Conservation (phyloP, 176 grass and related monocot genomes). For the bread wheat (Triticum aestivum) region DNA sequence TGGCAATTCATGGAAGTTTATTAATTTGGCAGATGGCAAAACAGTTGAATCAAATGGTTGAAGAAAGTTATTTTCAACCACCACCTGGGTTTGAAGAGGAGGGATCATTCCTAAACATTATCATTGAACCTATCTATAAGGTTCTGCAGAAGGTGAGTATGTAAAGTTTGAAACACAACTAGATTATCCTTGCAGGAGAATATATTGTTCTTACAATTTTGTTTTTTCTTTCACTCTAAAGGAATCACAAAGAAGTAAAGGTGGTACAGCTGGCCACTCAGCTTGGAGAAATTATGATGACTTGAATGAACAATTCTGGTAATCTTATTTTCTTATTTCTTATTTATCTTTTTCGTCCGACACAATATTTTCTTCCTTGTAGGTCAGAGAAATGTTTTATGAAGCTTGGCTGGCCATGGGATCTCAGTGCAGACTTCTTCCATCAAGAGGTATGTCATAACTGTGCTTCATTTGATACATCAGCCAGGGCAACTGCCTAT, state of each 20-base stretch:
- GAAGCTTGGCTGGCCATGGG: constrained; percentile 53
- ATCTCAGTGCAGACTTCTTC: constrained; percentile 43
- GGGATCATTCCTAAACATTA: constrained; percentile 51
- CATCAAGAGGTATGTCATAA: constrained; percentile 37
- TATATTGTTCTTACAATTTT: constrained; percentile 27
- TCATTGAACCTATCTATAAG: constrained; percentile 62
- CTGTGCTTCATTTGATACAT: constrained; percentile 27
- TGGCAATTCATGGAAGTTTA: constrained; percentile 2
- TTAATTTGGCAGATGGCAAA: constrained; percentile 58
- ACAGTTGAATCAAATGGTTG: constrained; percentile 43
- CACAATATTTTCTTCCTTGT: constrained; percentile 5
- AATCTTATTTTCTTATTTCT: constrained; percentile 13
- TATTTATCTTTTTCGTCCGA: not conserved
- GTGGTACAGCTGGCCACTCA: constrained; percentile 67
- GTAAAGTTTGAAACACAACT: constrained; percentile 6
- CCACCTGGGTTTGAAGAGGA: constrained; percentile 42
- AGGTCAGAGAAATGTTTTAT: constrained; percentile 67
- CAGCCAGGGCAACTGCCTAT: not conserved
- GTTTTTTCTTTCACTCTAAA: constrained; percentile 30
- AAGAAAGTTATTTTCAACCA: constrained; percentile 28
- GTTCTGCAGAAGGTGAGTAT: constrained; percentile 59
- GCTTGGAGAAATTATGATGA: constrained; percentile 83
- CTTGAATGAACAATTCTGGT: constrained; percentile 80
- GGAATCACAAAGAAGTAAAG: constrained; percentile 66
- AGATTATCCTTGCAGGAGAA: constrained; percentile 6